Evolutionary conservation across 2,329 filamentous ascomycete genomes (phyloP), one percentile per base, ranked within the genome.

Genomic region (Aspergillus udagawae): DNA sequence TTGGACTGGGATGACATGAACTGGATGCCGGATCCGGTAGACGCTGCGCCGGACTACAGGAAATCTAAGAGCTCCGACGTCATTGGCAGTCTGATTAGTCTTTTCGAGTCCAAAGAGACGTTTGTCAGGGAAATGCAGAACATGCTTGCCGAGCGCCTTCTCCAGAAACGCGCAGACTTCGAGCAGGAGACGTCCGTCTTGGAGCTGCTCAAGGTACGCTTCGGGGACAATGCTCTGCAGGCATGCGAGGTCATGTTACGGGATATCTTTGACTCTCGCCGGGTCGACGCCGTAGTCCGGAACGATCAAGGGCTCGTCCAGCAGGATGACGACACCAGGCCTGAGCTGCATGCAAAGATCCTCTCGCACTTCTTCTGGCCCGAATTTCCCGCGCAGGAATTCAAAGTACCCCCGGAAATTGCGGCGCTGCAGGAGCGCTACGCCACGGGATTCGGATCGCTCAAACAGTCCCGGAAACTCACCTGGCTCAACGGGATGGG

Each of bases 191-290:
- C 90, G 54, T 88, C 89, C 55, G 89, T 97, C 4, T 82, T 97
- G 5, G 87, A 93, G 56, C 82, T 97, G 9, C 82, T 99, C 58
- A 97, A 97, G 77, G 83, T 90, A 60, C 86, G 92, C 8, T 92
- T 97, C 56, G 93, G 93, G 25, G 91, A 97, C 63, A 82, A 84
- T 28, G 86, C 91, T 17, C 79, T 99, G 49, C 94, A 97, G 71
- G 90, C 90, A 51, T 97, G 92, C 73, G 93, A 99, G 70, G 94
- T 99, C 67, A 99, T 99, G 94, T 84, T 99, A 56, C 90, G 89
- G 62, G 94, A 99, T 71, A 89, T 97, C 38, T 83, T 89, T 63
- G 92, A 97, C 68, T 96, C 92, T 1, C 82, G 83, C 59, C 83
- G 85, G 45, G 84, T 95, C 58, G 90, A 97, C 69, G 77, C 80